Conservation (phyloP, 441 rosid genomes). For the Pelargonium fulgidum region DNA sequence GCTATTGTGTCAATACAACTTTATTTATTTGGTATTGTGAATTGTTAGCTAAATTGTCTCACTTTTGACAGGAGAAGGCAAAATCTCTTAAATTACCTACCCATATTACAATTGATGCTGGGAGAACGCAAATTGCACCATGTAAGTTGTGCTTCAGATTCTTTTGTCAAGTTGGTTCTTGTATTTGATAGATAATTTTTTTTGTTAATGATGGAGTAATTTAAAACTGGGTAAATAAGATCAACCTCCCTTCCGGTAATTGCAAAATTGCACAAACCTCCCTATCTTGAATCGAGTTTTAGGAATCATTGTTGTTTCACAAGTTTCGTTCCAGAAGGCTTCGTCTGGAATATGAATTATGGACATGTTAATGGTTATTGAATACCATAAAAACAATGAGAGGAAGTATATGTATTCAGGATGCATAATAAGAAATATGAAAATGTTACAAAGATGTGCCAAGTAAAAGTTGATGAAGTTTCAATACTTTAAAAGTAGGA, state of each 20-base stretch:
- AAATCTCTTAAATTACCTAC: conserved; percentile 75
- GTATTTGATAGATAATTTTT: conserved; percentile 11
- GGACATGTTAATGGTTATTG: neutral
- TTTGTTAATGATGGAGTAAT: neutral
- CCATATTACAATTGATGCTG: conserved; percentile 93
- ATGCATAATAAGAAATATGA: neutral
- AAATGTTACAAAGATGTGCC: neutral
- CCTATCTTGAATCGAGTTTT: neutral
- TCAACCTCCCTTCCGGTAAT: neutral
- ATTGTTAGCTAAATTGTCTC: conserved; percentile 10
- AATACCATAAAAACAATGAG: neutral
- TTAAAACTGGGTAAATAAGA: neutral
- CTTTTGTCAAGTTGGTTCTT: neutral
- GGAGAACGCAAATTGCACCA: conserved; percentile 96
- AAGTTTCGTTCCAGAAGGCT: neutral
- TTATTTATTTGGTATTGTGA: conserved; percentile 9
- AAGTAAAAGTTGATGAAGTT: neutral
- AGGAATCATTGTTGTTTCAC: neutral
- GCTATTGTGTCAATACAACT: conserved; percentile 5
- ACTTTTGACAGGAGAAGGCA: conserved; percentile 66
- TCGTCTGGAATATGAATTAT: neutral
- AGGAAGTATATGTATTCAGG: neutral
- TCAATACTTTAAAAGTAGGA: neutral
- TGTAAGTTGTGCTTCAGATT: conserved; percentile 47
- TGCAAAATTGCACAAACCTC: neutral